Evolutionary conservation across 768 basidiomycete species (phyloP).

Genomic region (Trichaptum fuscoviolaceum): DNA sequence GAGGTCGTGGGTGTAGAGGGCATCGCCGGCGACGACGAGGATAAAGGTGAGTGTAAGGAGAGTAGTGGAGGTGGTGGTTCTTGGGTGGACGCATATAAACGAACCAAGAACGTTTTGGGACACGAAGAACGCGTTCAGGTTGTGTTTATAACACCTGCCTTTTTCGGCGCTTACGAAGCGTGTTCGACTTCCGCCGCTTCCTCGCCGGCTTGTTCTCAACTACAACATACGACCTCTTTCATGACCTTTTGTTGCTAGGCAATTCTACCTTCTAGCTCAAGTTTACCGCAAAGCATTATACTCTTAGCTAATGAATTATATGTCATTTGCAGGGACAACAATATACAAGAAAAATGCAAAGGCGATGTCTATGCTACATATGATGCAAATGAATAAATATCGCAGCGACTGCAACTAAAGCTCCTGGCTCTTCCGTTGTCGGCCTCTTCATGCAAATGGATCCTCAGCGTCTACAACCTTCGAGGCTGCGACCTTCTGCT

Average conservation of each 20-base stretch:
- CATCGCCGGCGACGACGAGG: not conserved
- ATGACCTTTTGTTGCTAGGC: not conserved
- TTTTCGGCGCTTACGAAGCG: not conserved
- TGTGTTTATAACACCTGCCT: not conserved
- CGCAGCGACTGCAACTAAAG: not conserved
- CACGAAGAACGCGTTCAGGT: not conserved
- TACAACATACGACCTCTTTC: not conserved
- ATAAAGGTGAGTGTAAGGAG: not conserved
- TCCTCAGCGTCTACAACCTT: not conserved
- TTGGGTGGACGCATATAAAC: not conserved
- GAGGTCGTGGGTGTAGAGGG: not conserved
- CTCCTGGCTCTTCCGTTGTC: not conserved
- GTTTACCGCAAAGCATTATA: not conserved
- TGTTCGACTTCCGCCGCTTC: not conserved
- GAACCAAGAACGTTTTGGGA: not conserved
- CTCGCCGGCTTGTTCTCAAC: not conserved
- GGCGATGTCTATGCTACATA: not conserved
- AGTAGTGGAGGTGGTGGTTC: not conserved
- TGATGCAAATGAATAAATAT: not conserved
- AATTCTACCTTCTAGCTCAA: not conserved
- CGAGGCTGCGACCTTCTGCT: not conserved
- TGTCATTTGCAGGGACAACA: not conserved
- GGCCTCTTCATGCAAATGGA: not conserved
- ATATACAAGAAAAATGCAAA: not conserved
- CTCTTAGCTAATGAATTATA: not conserved